phyloP scores from a whole-genome alignment of 2,329 filamentous ascomycete genomes.

The Alternaria triticina region DNA sequence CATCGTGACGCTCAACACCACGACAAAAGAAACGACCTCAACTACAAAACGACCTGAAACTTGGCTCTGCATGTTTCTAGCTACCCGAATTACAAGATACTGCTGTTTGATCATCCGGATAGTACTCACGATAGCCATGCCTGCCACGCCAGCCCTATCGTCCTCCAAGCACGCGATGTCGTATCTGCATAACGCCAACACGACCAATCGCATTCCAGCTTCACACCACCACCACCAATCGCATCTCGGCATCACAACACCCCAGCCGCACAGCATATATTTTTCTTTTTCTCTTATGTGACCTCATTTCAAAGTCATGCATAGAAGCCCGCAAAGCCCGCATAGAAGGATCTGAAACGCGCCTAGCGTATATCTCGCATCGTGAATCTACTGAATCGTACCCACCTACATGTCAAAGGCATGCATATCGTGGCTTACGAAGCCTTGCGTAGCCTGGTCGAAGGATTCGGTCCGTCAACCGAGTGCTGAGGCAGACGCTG shows the following conservation, averaged over 20 bases:
- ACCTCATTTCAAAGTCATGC: neutral
- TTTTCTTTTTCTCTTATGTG: neutral
- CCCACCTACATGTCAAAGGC: neutral
- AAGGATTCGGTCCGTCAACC: neutral
- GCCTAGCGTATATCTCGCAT: neutral
- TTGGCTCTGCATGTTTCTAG: neutral
- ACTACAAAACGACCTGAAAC: neutral
- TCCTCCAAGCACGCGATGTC: neutral
- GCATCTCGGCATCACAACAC: neutral
- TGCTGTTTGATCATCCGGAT: neutral
- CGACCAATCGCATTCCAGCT: neutral
- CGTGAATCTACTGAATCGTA: neutral
- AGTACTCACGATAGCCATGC: neutral
- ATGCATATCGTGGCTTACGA: neutral
- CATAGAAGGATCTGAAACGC: neutral
- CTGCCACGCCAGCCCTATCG: neutral
- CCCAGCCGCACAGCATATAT: no score
- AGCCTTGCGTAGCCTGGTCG: neutral
- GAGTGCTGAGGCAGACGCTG: neutral
- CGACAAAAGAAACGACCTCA: neutral
- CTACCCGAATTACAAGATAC: neutral
- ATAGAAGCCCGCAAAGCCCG: neutral
- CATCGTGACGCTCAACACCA: neutral
- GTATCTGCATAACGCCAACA: neutral
- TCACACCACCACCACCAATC: neutral